Base-by-base conservation (phyloP, 2,329 filamentous ascomycete species). In the Drechmeria coniospora region DNA sequence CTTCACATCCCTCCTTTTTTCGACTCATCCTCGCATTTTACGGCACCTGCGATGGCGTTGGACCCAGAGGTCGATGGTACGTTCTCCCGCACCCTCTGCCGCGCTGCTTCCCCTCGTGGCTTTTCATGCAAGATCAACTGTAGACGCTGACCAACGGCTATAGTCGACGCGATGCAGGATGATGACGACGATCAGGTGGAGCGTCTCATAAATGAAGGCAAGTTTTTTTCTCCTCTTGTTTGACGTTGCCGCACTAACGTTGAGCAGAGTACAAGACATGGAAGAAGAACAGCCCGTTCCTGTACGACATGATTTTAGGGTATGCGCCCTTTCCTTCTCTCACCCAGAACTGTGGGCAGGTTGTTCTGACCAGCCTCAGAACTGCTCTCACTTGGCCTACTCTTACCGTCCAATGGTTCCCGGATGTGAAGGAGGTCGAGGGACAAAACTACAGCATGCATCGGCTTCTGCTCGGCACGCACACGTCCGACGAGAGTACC, bases 261-360 rank as follows among this genome's bases (percentile, higher is more conserved):
- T 12, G 15, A 15, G 12, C 12, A 84, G 90, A 98, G 54, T 98
- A 98, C 70, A 98, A 98, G 56, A 94, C 87, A 40, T 98, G 90
- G 90, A 98, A 98, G 68, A 98, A 98, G 65, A 98, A 98, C 57
- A 83, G 81, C 39, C 86, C 90, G 4, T 95, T 95, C 49, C 78
- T 98, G 43, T 98, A 98, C 54, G 90, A 98, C 53, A 82, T 94
- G 74, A 90, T 98, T 39, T 67, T 95, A 37, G 86, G 75, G 74
- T 75, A 54, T 12, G 32, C 13, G 2, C 20, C 20, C 18, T 6
- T 6, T 20, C 20, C 10, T 21, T n/a, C 10, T 5, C 10, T 21
- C 6, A 11, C 12, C 12, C 9, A 9, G 10, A 5, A 6, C 12
- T 21, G 10, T 21, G 6, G 6, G 10, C 10, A 15, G 10, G 23